These are phyloP conservation scores for Darksidea phi DNA, from an alignment of 495 filamentous ascomycete species.

Conservation along the genomic window DNA sequence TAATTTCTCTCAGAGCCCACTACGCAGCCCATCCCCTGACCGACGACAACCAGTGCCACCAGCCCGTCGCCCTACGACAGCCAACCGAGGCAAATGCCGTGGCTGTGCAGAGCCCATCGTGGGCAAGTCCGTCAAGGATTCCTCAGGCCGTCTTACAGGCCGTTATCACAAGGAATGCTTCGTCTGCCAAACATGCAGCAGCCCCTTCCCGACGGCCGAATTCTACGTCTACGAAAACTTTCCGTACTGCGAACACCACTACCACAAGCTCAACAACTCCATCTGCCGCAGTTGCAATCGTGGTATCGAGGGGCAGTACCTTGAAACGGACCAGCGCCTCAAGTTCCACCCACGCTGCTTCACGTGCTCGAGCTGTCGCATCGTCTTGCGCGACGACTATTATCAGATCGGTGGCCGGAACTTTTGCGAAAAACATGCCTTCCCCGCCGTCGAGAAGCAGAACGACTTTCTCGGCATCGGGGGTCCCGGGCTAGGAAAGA, in stretches of 20 bases:
- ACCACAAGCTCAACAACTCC: constrained; percentile 86
- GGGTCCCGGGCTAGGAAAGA: not conserved
- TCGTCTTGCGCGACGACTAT: constrained; percentile 49
- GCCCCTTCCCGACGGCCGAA: constrained; percentile 80
- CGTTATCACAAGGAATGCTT: constrained; percentile 94
- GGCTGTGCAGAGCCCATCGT: constrained; percentile 75
- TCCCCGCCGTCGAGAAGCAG: constrained; percentile 53
- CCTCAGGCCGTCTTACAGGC: constrained; percentile 88
- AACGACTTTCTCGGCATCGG: constrained; percentile 42
- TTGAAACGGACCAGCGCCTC: constrained; percentile 74
- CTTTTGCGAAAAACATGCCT: constrained; percentile 87
- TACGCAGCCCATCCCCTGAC: not conserved
- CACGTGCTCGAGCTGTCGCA: constrained; percentile 60
- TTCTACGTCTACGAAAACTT: constrained; percentile 89
- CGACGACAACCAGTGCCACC: not conserved
- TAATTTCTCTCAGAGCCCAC: constrained; percentile 14
- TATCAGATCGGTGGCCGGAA: constrained; percentile 65
- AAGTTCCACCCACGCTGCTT: constrained; percentile 90
- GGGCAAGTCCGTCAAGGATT: constrained; percentile 90
- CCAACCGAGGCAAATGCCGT: constrained; percentile 72
- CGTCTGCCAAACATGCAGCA: constrained; percentile 78
- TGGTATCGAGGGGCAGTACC: constrained; percentile 91
- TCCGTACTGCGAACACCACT: constrained; percentile 89
- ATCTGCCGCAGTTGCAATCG: constrained; percentile 74
- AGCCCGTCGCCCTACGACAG: constrained; percentile 26